Base-by-base conservation (phyloP, 305 asterid genomes). In the Fraxinus baroniana region DNA sequence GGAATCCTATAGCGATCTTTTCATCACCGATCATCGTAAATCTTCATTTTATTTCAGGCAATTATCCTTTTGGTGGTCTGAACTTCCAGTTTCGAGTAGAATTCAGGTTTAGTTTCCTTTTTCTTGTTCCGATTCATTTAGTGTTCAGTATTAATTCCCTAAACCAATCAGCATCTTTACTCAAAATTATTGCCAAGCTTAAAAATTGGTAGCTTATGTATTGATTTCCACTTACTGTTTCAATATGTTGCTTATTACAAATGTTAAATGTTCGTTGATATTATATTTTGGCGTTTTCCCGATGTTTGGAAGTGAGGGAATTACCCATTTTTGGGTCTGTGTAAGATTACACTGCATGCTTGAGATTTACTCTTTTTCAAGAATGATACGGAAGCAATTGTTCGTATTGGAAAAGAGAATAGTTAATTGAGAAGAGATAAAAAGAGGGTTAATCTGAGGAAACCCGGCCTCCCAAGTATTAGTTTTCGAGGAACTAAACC, bases 21-120 rank as follows among this genome's bases (percentile, higher is more conserved):
- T 71, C 78, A 44, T 30, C 81, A 1, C 68, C 7, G 46, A 41
- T 62, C 4, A 32, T 49, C 15, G 55, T 1, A 13, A 30, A 30
- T 15, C 62, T 41, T 39, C 75, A 17, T 41, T 39, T 46, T 64
- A 35, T 70, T 22, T 10, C 2, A 36, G 44, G 36, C 64, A 15
- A 22, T 78, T 78, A 78, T 75, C 64, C 76, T 68, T 74, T 82
- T 13, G 20, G 5, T 82, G 17, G 37, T 39, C 75, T 62, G 80
- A 24, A 60, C 20, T 3, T 35, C 37, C 8, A 6, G 55, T 49
- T 62, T 70, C 36, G 39, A 30, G 33, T 18, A 12, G 62, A 76
- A 41, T 2, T 26, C 71, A 74, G 81, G 86, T 18, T 46, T 82
- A 24, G 5, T 0, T 7, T 37, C 4, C 22, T 24, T 60, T 79